Evolutionary conservation across 176 grass and related monocot species (phyloP).

Genomic region (Carex kokanica): DNA sequence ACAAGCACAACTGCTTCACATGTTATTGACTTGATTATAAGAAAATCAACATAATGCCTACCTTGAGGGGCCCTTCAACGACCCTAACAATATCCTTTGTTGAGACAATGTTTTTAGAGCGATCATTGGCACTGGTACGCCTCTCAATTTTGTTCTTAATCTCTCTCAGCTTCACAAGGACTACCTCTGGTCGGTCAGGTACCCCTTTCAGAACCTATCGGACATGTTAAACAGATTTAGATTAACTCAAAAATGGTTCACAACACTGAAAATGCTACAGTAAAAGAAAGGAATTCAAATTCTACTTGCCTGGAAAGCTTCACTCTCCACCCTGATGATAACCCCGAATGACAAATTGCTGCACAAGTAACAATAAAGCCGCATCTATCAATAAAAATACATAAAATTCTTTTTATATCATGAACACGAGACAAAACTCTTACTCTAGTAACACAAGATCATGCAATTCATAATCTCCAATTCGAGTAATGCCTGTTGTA

Average conservation of each 20-base stretch:
- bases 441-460: conserved; percentile 97
- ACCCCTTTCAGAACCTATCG: conserved; percentile 87
- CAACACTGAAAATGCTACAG: background rate
- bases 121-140: conserved; percentile 63
- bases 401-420: conserved; percentile 7
- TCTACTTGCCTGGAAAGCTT: conserved; percentile 80
- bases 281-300: background rate
- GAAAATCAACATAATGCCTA: background rate
- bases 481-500: conserved; percentile 80
- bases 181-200: conserved; percentile 85
- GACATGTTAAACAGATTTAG: conserved; percentile 34
- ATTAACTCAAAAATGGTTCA: background rate
- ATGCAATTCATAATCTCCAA: conserved; percentile 94
- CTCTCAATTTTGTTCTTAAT: conserved; percentile 93
- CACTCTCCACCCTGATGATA: conserved; percentile 90
- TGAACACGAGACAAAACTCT: conserved; percentile 22
- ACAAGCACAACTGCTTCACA: background rate
- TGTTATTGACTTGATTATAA: background rate
- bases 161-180: conserved; percentile 91
- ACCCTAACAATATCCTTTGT: conserved; percentile 92
- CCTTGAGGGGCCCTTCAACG: conserved; percentile 82
- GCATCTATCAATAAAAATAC: conserved; percentile 16
- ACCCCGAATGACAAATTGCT: conserved; percentile 97
- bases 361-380: conserved; percentile 28
- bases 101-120: conserved; percentile 69